Percentiles rank a stretch among this genome's conserved stretches.
Conservation (phyloP, 768 basidiomycete species). For the Termitomyces sp. region DNA sequence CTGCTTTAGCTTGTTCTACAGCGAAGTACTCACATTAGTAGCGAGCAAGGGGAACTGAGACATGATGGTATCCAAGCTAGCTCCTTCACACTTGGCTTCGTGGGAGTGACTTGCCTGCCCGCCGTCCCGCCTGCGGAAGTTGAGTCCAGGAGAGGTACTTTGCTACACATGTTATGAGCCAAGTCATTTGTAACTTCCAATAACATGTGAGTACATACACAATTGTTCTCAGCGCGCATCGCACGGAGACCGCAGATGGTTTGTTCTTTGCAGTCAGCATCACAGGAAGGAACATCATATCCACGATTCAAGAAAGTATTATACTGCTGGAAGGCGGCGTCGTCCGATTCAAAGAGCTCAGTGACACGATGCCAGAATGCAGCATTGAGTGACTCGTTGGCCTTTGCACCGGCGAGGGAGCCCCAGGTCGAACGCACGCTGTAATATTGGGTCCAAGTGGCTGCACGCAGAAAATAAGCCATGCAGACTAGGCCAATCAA, state of each 20-base stretch:
- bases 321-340: constrained; percentile 39
- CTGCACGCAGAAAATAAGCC: constrained; percentile 17
- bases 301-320: constrained; percentile 39
- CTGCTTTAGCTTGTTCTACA: neutral
- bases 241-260: constrained; percentile 40
- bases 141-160: neutral
- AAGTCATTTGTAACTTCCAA: neutral
- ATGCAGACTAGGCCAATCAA: neutral
- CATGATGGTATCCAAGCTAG: constrained; percentile 3
- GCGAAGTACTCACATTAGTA: neutral
- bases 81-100: constrained; percentile 5
- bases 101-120: neutral
- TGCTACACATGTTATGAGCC: neutral
- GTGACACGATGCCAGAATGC: constrained; percentile 61
- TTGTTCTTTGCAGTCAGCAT: constrained; percentile 29
- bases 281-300: constrained; percentile 26
- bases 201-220: constrained; percentile 21
- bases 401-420: constrained; percentile 32
- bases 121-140: constrained; percentile 6
- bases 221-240: constrained; percentile 36
- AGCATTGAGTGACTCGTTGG: constrained; percentile 35
- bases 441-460: constrained; percentile 50
- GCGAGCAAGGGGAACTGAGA: constrained; percentile 1
- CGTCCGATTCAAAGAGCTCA: constrained; percentile 42
- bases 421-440: constrained; percentile 51